Evolutionary conservation across 1,139 yeast species (phyloP).

Genomic region (Nadsonia commutata): DNA sequence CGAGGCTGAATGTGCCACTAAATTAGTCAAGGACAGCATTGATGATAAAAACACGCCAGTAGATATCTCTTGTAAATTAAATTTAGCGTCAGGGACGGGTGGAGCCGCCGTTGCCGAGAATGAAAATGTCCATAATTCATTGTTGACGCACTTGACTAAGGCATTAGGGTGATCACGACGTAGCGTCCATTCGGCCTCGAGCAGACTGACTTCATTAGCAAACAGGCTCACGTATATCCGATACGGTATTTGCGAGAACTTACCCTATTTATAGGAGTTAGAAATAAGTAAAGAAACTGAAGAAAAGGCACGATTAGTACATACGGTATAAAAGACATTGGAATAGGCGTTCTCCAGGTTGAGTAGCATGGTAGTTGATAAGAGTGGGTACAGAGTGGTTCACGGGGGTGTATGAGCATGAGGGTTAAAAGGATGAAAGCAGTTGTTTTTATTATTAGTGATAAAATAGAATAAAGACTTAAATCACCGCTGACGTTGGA

Average conservation of each 20-base stretch:
- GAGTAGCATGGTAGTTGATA: slow-evolving; percentile 3
- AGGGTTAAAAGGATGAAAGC: neutral
- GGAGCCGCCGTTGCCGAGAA: slow-evolving; percentile 22
- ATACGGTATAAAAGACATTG: slow-evolving; percentile 17
- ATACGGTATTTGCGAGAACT: slow-evolving; percentile 18
- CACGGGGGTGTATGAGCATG: too few species aligned
- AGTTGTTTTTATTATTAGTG: too few species aligned
- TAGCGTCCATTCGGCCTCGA: slow-evolving; percentile 46
- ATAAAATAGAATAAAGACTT: too few species aligned
- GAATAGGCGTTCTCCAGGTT: slow-evolving; percentile 14
- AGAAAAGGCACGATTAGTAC: slow-evolving; percentile 7
- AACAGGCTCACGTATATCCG: slow-evolving; percentile 23
- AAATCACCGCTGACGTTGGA: too few species aligned
- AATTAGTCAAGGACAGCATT: slow-evolving; percentile 23
- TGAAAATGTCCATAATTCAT: slow-evolving; percentile 46
- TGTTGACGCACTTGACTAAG: slow-evolving; percentile 43
- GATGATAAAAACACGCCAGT: slow-evolving; percentile 24
- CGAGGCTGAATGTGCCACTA: slow-evolving; percentile 20
- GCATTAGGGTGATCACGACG: slow-evolving; percentile 38
- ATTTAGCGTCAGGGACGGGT: slow-evolving; percentile 20
- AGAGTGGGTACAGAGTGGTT: too few species aligned
- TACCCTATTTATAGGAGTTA: slow-evolving; percentile 11
- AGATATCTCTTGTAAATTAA: slow-evolving; percentile 23
- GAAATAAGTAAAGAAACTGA: neutral
- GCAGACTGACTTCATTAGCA: slow-evolving; percentile 25